Percentiles rank a stretch among this genome's conserved stretches.
Conservation (phyloP, 148 eudicot genomes). For the Chenopodium formosanum region DNA sequence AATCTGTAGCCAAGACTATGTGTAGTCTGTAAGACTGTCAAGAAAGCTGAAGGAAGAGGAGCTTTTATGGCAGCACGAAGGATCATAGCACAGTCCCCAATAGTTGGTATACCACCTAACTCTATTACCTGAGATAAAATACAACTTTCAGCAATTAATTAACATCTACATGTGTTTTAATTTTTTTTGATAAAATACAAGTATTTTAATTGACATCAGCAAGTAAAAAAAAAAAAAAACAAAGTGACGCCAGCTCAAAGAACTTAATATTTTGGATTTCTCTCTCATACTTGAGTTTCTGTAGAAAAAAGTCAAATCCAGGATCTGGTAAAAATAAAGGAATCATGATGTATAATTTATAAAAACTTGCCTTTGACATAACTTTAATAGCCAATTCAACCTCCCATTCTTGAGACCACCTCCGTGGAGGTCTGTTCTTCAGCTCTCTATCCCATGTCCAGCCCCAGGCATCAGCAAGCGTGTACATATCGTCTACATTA, state of each 20-base stretch:
- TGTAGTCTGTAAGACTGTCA: conserved; percentile 75
- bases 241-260: neutral
- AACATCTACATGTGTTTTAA: neutral
- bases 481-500: conserved; percentile 91
- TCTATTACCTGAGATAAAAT: conserved; percentile 70
- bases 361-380: conserved; percentile 71
- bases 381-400: conserved; percentile 86
- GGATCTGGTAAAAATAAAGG: neutral
- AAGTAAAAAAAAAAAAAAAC: neutral
- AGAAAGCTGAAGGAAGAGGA: conserved; percentile 86
- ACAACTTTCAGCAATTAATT: neutral
- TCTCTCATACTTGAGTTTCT: neutral
- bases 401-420: conserved; percentile 98
- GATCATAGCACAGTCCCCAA: conserved; percentile 96
- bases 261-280: too few relatives aligned
- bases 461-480: conserved; percentile 96
- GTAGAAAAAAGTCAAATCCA: neutral
- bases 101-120: conserved; percentile 89
- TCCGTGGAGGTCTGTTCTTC: conserved; percentile 68
- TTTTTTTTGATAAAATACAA: neutral
- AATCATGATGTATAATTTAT: neutral
- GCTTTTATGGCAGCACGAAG: conserved; percentile 92
- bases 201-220: neutral
- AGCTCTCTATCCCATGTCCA: conserved; percentile 97
- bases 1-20: conserved; percentile 80